Evolutionary conservation across 306 rosid genomes (phyloP), one percentile per base, ranked within the genome.

Genomic region (Vachellia collinsii): DNA sequence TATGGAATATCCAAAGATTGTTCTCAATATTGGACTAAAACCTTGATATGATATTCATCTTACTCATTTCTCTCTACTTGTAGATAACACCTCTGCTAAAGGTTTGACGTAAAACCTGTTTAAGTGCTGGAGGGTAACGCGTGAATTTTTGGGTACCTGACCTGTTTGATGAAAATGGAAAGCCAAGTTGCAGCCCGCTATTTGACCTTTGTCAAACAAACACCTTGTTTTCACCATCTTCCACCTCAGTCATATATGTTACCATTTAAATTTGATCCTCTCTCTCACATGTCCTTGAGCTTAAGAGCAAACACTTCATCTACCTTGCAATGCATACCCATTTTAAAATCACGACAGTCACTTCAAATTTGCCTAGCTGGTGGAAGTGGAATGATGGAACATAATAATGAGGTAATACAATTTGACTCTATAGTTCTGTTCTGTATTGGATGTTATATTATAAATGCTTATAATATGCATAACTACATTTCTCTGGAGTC

Each of bases 331-430:
- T 80, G 66, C 23, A 4, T 54, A 63, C 76, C 82, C 0, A 36
- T 78, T 20, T 87, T 72, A 20, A 81, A 75, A 79, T 84, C 80
- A 71, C 72, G 22, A 56, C 75, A 67, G 54, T 75, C 81, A 58
- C 80, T 77, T 42, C 83, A 66, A 29, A 81, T 86, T 81, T 90
- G 90, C 85, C 79, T 67, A 1, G 90, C 86, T 12, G 86, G 90
- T 69, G 90, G 84, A 77, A 79, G 83, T 54, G 94, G 88, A 80
- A 86, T 74, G 75, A 69, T 54, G 82, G 89, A 54, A 74, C 83
- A 63, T 83, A 77, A 38, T 56, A 81, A 80, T 64, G 92, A 87
- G 94, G 94, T 88, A 84, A 73, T 79, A 76, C 83, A 37, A 43
- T 36, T 77, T 85, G 6, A 38, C 20, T 64, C 6, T 81, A 43